phyloP scores from a whole-genome alignment of 306 rosid genomes.

The Acacia acuminata region DNA sequence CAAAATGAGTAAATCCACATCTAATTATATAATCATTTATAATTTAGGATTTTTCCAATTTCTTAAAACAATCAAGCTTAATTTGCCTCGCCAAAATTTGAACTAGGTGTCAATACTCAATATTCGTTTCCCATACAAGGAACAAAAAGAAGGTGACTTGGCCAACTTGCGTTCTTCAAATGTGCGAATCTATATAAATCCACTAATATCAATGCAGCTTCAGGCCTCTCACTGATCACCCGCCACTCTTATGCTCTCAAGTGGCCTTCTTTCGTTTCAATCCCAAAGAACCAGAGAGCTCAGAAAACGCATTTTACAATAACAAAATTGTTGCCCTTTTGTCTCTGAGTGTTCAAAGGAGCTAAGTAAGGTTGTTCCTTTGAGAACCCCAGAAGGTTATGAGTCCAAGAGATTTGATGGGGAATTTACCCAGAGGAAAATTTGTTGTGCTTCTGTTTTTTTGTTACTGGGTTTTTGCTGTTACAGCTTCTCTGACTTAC shows the following conservation, averaged over 20 bases:
- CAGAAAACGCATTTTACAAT: slow-evolving; percentile 16
- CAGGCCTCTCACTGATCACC: slow-evolving; percentile 29
- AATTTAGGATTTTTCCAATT: no score
- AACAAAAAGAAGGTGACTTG: background rate
- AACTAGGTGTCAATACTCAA: background rate
- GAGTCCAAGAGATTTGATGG: slow-evolving; percentile 43
- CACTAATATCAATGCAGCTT: slow-evolving; percentile 23
- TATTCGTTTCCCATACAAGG: background rate
- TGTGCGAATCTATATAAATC: slow-evolving; percentile 30
- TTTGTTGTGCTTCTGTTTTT: slow-evolving; percentile 19
- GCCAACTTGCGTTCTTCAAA: slow-evolving; percentile 15
- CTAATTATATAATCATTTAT: no score
- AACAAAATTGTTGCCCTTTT: background rate
- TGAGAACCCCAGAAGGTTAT: slow-evolving; percentile 21
- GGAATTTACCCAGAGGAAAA: slow-evolving; percentile 19
- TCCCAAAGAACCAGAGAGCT: slow-evolving; percentile 23
- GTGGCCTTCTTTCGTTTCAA: slow-evolving; percentile 17
- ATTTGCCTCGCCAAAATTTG: background rate
- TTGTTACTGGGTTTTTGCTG: slow-evolving; percentile 38
- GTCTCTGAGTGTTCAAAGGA: slow-evolving; percentile 17
- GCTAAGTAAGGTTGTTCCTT: slow-evolving; percentile 31
- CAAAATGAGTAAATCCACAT: no score
- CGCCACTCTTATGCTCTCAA: slow-evolving; percentile 3
- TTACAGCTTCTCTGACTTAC: slow-evolving; percentile 64
- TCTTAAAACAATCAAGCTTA: background rate